A percentile compares a stretch with the other conserved stretches of the same genome.
Evolutionary conservation across 2,329 filamentous ascomycete genomes (phyloP).

Genomic region (Epicoccum sorghinum): DNA sequence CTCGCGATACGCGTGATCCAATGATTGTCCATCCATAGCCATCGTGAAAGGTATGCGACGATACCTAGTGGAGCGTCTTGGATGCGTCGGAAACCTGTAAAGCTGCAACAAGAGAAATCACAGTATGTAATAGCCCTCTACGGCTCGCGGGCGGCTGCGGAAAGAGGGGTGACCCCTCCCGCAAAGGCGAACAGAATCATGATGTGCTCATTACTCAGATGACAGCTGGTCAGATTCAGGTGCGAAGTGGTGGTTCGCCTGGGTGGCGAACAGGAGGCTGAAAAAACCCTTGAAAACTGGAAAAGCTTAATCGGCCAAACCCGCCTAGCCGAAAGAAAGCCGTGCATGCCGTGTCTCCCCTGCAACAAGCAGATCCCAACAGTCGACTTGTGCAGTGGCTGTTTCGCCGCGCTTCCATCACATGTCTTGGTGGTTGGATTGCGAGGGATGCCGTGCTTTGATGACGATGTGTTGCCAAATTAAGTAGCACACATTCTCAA

Average conservation of each 20-base stretch:
- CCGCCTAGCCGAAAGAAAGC: slow-evolving; percentile 10
- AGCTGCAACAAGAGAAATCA: neutral
- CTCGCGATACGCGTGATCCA: slow-evolving; percentile 35
- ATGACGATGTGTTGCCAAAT: slow-evolving; percentile 6
- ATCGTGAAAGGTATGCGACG: slow-evolving; percentile 27
- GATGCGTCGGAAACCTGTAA: slow-evolving; percentile 21
- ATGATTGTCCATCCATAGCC: slow-evolving; percentile 28
- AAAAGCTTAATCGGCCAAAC: slow-evolving; percentile 33
- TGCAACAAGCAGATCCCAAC: slow-evolving; percentile 29
- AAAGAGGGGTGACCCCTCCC: neutral
- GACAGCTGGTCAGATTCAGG: slow-evolving; percentile 11
- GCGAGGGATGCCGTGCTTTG: slow-evolving; percentile 8
- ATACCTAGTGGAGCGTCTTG: slow-evolving; percentile 21
- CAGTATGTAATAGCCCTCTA: neutral
- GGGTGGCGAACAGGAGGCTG: slow-evolving; percentile 34
- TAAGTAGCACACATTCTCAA: slow-evolving; percentile 11
- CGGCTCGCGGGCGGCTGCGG: neutral
- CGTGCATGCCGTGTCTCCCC: slow-evolving; percentile 11
- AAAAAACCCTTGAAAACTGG: slow-evolving; percentile 25
- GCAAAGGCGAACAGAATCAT: slow-evolving; percentile 5
- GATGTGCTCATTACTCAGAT: slow-evolving; percentile 14
- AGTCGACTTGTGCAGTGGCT: slow-evolving; percentile 18
- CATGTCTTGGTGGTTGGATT: slow-evolving; percentile 19
- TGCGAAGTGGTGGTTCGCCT: slow-evolving; percentile 19
- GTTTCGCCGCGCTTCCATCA: slow-evolving; percentile 25